Conservation (phyloP, 305 asterid genomes). For the Fraxinus paxiana region DNA sequence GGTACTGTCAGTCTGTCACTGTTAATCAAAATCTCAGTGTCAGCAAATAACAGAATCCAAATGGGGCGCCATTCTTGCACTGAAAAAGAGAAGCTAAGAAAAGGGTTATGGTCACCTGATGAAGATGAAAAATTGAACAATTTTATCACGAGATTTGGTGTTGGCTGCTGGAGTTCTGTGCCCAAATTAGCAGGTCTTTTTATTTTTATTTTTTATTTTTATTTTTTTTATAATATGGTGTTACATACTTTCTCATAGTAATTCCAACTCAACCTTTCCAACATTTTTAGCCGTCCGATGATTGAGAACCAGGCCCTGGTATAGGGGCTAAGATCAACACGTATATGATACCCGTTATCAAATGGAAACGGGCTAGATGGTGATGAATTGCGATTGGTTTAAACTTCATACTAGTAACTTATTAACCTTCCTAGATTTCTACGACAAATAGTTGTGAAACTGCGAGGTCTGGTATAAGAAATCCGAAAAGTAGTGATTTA, state of each 20-base stretch:
- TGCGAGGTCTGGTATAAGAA: no score
- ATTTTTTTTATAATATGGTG: no score
- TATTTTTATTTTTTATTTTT: no score
- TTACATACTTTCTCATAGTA: no score
- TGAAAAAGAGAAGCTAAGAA: slow-evolving; percentile 67
- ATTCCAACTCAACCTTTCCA: no score
- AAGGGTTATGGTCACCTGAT: slow-evolving; percentile 82
- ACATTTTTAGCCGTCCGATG: no score
- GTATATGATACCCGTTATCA: no score
- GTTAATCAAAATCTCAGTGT: slow-evolving; percentile 13
- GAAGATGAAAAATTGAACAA: slow-evolving; percentile 69
- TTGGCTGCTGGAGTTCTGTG: slow-evolving; percentile 87
- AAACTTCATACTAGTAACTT: neutral
- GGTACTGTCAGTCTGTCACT: slow-evolving; percentile 17
- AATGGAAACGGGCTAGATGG: no score
- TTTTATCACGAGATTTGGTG: slow-evolving; percentile 63
- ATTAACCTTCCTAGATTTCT: neutral
- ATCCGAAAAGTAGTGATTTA: no score
- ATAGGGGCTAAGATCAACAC: no score
- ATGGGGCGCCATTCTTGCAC: slow-evolving; percentile 76
- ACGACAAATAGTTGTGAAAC: no score
- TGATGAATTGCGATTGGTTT: no score
- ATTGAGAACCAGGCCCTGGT: neutral
- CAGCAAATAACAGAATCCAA: neutral
- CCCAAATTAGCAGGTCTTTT: slow-evolving; percentile 64